A percentile compares a stretch with the other conserved stretches of the same genome.
Conservation (phyloP, 805 yeast species). For the Kodamaea sagamina region DNA sequence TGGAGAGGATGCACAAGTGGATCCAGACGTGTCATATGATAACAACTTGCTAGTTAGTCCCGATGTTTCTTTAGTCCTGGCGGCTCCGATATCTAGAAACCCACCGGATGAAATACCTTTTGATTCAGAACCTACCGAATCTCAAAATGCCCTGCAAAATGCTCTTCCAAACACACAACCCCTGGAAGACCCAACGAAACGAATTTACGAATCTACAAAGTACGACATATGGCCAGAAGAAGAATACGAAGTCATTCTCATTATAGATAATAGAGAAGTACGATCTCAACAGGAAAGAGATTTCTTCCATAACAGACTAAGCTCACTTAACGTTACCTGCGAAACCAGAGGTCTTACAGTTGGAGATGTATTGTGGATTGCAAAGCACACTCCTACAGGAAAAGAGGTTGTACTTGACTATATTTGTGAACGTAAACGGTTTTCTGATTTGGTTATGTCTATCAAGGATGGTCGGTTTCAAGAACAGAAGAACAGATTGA, state of each 20-base stretch:
- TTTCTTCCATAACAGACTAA: conserved; percentile 61
- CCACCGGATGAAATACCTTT: background rate
- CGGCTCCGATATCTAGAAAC: background rate
- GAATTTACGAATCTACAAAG: conserved; percentile 23
- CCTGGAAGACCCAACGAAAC: conserved; percentile 27
- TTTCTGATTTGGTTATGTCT: conserved; percentile 81
- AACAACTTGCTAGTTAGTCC: conserved; percentile 33
- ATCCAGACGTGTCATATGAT: conserved; percentile 33
- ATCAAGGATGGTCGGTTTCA: conserved; percentile 85
- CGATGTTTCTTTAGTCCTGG: conserved; percentile 15
- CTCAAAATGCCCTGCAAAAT: conserved; percentile 1
- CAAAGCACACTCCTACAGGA: conserved; percentile 57
- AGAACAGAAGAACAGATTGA: conserved; percentile 82
- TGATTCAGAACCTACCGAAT: background rate
- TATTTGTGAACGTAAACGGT: conserved; percentile 86
- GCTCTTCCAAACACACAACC: background rate
- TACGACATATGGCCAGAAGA: conserved; percentile 64
- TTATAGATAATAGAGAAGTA: conserved; percentile 83
- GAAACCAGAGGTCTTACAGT: conserved; percentile 64
- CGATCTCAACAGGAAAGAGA: conserved; percentile 67
- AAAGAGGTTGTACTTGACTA: conserved; percentile 72
- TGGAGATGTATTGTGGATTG: conserved; percentile 92
- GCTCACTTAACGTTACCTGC: conserved; percentile 47
- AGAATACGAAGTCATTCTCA: conserved; percentile 57
- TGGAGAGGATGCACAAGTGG: conserved; percentile 3